Base-by-base conservation (phyloP, 148 eudicot genomes). In the Polygonum aviculare region DNA sequence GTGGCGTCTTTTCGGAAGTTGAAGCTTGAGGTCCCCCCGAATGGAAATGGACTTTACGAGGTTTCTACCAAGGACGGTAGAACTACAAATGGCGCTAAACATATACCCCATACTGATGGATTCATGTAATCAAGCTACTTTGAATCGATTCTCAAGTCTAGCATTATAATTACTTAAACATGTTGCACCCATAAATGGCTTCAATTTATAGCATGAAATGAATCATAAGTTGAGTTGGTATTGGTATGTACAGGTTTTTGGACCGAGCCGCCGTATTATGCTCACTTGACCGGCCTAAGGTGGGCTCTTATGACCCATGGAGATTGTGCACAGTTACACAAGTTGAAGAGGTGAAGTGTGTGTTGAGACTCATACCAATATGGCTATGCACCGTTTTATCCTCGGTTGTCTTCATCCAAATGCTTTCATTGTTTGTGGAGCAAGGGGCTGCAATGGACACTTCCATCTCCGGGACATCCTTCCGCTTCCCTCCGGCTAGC, bases 371-470 rank as follows among this genome's bases (percentile, higher is more conserved):
- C 4, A 69, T 88, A 38, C 92, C 92, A 0, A 86, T 88, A 75
- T 88, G 92, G 92, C 72, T 88, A 11, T 88, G 92, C 67, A 88
- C 90, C 10, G 86, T 88, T 19, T 74, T 86, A 7, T 88, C 88
- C 69, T 88, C 92, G 1, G 90, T 88, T 16, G 87, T 88, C 5
- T 88, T 86, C 84, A 88, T 87, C 67, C 92, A 88, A 79, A 88
- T 88, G 92, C 75, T 87, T 18, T 88, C 92, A 7, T 81, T 88
- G 52, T 89, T 89, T 55, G 86, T 89, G 5, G 90, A 89, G 81
- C 92, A 89, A 85, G 92, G 92, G 14, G 92, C 88, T 0, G 84
- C 90, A 50, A 89, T 89, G 92, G 82, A 83, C 79, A 86, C 88
- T 0, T 41, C 77, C 6, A 75, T 89, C 40, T 75, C 79, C 35